phyloP scores from a whole-genome alignment of 352 stramenopile species.

The Phytophthora boehmeriae region DNA sequence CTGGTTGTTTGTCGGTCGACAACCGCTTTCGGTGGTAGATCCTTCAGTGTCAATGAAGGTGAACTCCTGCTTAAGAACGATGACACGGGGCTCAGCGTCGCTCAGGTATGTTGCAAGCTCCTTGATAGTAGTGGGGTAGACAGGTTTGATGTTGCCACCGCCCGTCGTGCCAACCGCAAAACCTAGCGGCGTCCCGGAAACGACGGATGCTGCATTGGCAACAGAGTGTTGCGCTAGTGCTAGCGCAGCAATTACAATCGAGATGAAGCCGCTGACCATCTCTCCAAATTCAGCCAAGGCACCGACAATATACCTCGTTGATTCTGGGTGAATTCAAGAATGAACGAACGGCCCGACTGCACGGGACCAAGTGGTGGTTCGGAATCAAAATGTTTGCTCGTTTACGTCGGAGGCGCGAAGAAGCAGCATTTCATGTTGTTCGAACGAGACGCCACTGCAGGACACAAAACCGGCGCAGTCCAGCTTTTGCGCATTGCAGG shows the following conservation, averaged over 20 bases:
- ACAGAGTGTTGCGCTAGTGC: too few relatives aligned
- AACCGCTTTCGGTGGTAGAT: constrained; percentile 24
- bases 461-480: constrained; percentile 1
- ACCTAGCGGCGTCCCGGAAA: too few relatives aligned
- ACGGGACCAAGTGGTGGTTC: not conserved
- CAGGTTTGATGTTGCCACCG: constrained; percentile 6
- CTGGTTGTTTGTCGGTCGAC: constrained; percentile 20
- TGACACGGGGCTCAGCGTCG: constrained; percentile 27
- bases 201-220: too few relatives aligned
- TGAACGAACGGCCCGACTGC: not conserved
- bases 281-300: not conserved
- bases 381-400: not conserved
- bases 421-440: constrained; percentile 24
- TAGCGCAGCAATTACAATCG: not conserved
- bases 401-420: not conserved
- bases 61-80: constrained; percentile 37
- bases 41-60: constrained; percentile 31
- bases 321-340: not conserved
- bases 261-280: not conserved
- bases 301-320: too few relatives aligned
- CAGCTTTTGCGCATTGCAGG: constrained; percentile 8
- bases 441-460: constrained; percentile 8
- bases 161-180: too few relatives aligned
- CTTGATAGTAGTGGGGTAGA: constrained; percentile 27
- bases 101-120: constrained; percentile 27